Base-by-base conservation (phyloP, 345 rosid species). In the Brassica napus region DNA sequence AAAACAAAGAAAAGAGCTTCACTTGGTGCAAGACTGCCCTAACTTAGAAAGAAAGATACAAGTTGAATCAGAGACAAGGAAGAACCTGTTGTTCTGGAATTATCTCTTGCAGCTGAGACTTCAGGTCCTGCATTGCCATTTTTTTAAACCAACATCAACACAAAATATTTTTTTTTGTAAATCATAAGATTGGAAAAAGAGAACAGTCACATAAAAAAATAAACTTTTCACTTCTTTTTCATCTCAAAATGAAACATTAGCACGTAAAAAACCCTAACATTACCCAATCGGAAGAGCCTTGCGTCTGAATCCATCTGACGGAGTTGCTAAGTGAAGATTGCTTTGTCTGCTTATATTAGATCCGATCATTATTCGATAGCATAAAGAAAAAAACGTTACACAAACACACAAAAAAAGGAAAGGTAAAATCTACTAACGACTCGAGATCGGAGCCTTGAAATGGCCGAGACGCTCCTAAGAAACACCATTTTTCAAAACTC, bases 61-160 rank as follows among this genome's bases (percentile, higher is more conserved):
- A 16, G 24, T 15, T 54, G 24, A 54, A 16, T 16, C 60, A 54
- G 10, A 54, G 24, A 54, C 60, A 16, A 54, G 8, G 4, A 54
- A 54, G 60, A 64, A 88, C 98, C 93, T 92, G 98, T 86, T 94
- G 93, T 78, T 90, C 92, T 8, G 98, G 98, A 83, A 92, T 94
- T 72, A 92, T 64, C 82, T 91, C 94, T 84, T 82, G 87, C 79
- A 94, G 67, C 86, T 90, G 94, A 34, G 98, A 86, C 68, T 86
- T 89, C 68, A 92, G 91, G 66, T 90, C 96, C 98, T 95, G 79
- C 65, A 64, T 79, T 57, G 10, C 52, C 62, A 55, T 58, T 73
- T 67, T 55, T 52, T 6, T 47, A 35, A 26, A 59, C 64, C 49
- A 60, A 78, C 54, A 82, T 16, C 62, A 47, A 67, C 16, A 69